phyloP scores from a whole-genome alignment of 495 filamentous ascomycete genomes.

The Cryomyces antarcticus region DNA sequence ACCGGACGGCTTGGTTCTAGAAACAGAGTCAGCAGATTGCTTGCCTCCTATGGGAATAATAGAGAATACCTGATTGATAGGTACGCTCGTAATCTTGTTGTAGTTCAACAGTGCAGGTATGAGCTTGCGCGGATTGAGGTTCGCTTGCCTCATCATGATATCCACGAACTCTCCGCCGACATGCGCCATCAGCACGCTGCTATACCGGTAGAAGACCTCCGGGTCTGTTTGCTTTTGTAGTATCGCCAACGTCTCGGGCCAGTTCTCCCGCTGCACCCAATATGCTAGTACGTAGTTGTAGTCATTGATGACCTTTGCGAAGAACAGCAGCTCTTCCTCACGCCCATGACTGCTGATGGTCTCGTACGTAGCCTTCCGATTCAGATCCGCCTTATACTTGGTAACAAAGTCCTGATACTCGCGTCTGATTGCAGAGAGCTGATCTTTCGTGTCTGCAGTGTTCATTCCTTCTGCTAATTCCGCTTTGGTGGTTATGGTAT shows the following conservation, averaged over 20 bases:
- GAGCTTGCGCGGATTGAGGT: slow-evolving; percentile 68
- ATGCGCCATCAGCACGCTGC: slow-evolving; percentile 87
- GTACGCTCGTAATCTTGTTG: slow-evolving; percentile 47
- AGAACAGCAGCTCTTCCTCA: slow-evolving; percentile 79
- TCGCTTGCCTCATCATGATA: slow-evolving; percentile 78
- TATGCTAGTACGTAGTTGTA: slow-evolving; percentile 89
- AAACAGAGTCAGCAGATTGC: neutral
- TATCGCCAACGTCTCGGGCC: slow-evolving; percentile 73
- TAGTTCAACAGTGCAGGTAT: slow-evolving; percentile 90
- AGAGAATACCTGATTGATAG: slow-evolving; percentile 23
- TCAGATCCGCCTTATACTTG: slow-evolving; percentile 67
- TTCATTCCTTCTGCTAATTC: slow-evolving; percentile 55
- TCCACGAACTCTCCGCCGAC: slow-evolving; percentile 68
- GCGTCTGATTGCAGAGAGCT: slow-evolving; percentile 43
- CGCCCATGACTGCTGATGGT: slow-evolving; percentile 89
- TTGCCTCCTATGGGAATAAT: neutral
- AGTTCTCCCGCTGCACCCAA: slow-evolving; percentile 92
- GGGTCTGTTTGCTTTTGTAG: slow-evolving; percentile 79
- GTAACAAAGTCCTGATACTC: slow-evolving; percentile 80
- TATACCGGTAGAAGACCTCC: slow-evolving; percentile 88
- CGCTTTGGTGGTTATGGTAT: slow-evolving; percentile 77
- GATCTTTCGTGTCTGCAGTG: slow-evolving; percentile 45
- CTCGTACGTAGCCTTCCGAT: slow-evolving; percentile 82
- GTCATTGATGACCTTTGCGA: slow-evolving; percentile 70
- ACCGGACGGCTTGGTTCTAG: slow-evolving; percentile 90